Percentiles rank a stretch among this genome's conserved stretches.
phyloP scores from a whole-genome alignment of 2,329 filamentous ascomycete species.

The Claviceps sorghi region DNA sequence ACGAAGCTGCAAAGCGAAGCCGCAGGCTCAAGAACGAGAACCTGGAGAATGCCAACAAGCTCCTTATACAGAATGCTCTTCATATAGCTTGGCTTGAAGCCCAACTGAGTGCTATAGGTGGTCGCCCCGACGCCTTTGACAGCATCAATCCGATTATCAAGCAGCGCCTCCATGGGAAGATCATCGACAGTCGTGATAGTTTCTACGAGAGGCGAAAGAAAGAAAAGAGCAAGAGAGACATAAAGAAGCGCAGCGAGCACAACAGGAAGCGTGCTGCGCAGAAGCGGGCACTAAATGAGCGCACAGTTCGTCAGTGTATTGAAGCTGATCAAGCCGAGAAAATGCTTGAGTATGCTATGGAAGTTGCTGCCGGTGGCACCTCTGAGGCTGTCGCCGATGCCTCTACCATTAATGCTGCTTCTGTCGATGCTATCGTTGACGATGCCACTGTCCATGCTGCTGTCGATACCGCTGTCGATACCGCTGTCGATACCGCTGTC shows the following conservation, averaged over 20 bases:
- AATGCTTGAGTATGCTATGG: background rate
- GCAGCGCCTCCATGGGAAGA: background rate
- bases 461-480: background rate
- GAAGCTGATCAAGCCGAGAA: background rate
- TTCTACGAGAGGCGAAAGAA: constrained; percentile 3
- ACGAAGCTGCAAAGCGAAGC: constrained; percentile 23
- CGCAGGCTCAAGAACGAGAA: constrained; percentile 11
- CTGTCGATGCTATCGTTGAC: background rate
- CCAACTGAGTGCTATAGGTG: constrained; percentile 2
- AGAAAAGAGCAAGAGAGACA: background rate
- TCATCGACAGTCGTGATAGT: background rate
- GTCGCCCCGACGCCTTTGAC: constrained; percentile 1
- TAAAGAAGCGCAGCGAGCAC: background rate
- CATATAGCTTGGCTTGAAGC: constrained; percentile 5
- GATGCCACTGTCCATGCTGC: background rate
- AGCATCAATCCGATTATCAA: background rate
- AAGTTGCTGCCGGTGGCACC: background rate
- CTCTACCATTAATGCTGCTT: background rate
- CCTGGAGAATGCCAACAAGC: constrained; percentile 3
- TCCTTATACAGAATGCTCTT: constrained; percentile 7
- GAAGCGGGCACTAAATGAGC: constrained; percentile 5
- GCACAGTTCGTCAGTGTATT: constrained; percentile 1
- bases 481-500: background rate
- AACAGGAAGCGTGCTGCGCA: constrained; percentile 2
- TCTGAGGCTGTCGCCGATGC: background rate